Base-by-base conservation (phyloP, 2,329 filamentous ascomycete species). In the Fusarium subglutinans region DNA sequence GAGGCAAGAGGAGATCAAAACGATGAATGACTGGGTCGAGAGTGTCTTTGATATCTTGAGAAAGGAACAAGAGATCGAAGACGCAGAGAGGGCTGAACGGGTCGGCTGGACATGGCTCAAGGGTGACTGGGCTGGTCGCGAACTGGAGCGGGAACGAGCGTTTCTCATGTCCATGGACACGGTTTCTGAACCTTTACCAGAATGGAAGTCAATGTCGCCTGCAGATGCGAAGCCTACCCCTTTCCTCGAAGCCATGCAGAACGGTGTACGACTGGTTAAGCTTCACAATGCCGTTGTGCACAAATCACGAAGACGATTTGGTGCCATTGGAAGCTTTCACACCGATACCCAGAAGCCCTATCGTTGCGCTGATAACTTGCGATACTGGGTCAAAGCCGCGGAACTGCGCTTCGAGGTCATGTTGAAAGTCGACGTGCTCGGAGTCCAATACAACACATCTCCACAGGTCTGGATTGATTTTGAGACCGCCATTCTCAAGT, bases 321-420 rank as follows among this genome's bases (percentile, higher is more conserved):
- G 95, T 59, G 90, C 94, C 72, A 98, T 99, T 80, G 94, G 94
- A 65, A 89, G 89, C 15, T 98, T 93, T 82, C 96, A 98, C 81
- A 92, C 91, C n/a, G 95, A 99, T 82, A 96, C 96, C 15, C 92
- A 91, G 69, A 98, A 98, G 83, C 96, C 96, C 1, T 99, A 99
- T 82, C 92, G 96, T 55, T 92, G 92, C 72, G 94, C 95, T 7
- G 96, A 99, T 77, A 99, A 99, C 81, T 87, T 99, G 70, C 90
- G 95, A 45, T 99, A 93, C 86, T 99, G 96, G 96, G 90, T 93
- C 83, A 99, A 99, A 85, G 96, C 96, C 3, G 95, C 95, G 13
- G 95, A 99, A 84, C 87, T 98, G 66, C 91, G 96, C 63, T 99
- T 96, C 92, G 96, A 98, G 83, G 90, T 95, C 44, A 89, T 93